Evolutionary conservation across 768 basidiomycete genomes (phyloP).

Genomic region (Psilocybe sp.): DNA sequence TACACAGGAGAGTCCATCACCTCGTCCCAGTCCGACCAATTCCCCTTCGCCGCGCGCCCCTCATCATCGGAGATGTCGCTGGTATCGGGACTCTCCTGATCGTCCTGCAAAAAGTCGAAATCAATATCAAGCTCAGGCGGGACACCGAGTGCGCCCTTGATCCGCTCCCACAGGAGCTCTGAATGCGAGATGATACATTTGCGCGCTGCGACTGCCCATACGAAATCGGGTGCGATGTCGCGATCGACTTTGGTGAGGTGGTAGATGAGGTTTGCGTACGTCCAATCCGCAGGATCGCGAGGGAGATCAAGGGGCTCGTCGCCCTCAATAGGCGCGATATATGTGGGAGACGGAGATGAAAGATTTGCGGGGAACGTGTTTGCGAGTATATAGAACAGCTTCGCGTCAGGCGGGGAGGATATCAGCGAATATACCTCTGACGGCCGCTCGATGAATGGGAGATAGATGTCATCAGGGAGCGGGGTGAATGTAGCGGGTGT

Average conservation of each 20-base stretch:
- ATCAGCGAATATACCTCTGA: conserved; percentile 72
- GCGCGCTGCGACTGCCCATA: conserved; percentile 75
- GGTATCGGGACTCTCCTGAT: conserved; percentile 28
- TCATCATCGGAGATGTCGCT: conserved; percentile 41
- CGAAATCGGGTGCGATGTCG: conserved; percentile 58
- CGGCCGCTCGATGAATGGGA: conserved; percentile 86
- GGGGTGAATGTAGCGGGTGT: conserved; percentile 67
- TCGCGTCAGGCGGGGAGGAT: conserved; percentile 59
- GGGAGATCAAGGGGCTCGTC: conserved; percentile 27
- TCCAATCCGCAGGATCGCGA: conserved; percentile 67
- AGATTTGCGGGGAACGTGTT: conserved; percentile 56
- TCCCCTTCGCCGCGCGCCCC: conserved; percentile 29
- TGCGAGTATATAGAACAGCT: conserved; percentile 68
- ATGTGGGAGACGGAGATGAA: conserved; percentile 8
- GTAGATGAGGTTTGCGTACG: conserved; percentile 61
- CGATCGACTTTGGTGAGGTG: conserved; percentile 70
- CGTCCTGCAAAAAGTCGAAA: conserved; percentile 31
- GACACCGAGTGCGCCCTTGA: conserved; percentile 85
- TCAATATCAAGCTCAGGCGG: conserved; percentile 81
- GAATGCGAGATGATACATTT: conserved; percentile 72
- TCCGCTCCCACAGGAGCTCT: conserved; percentile 88
- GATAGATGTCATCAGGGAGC: conserved; percentile 71
- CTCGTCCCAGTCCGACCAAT: conserved; percentile 43
- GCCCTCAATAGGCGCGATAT: conserved; percentile 20
- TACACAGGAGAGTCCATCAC: conserved; percentile 41